Base-by-base conservation (phyloP, 805 yeast genomes). In the Sugiyamaella boreocaroliniensis region DNA sequence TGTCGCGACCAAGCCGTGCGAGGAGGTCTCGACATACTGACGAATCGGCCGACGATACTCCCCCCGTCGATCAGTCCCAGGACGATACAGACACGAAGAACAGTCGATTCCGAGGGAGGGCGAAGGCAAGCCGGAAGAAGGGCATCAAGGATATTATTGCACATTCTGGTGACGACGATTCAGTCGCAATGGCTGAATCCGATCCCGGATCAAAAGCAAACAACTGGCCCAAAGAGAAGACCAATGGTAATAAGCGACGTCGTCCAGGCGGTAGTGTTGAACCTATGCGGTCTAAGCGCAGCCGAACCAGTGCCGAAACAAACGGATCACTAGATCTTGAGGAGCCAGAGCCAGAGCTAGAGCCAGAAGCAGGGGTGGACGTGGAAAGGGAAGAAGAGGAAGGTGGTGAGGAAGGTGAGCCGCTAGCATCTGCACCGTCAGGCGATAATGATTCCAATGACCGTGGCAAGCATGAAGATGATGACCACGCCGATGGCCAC, bases 401-500 rank as follows among this genome's bases (percentile, higher is more conserved):
- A 16, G 47, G 41, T 4, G 47, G 43, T 7, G 51, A 42, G 8
- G 45, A 34, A 2, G 37, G 4, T 14, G 29, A 40, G 11, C 26
- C 11, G 2, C n/a, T 14, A 14, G 37, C 37, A 41, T 18, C 19
- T 41, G 22, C 44, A 4, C 44, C 12, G 14, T 60, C 55, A 19
- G 65, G 61, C 12, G 66, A 59, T 10, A 68, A 60, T 37, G 55
- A 48, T 8, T 42, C 20, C 10, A 40, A 49, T 6, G 55, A 22
- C 6, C 6, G 26, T 22, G 26, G 26, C 26, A 22, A 45, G 18
- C 34, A 18, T 9, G 48, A 62, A 19, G 59, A 58, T 16, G 61
- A 51, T n/a, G 67, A 64, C 12, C 68, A 62, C 2, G 60, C 56
- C 29, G 55, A 52, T 29, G 65, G 55, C 49, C 65, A 58, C 29